Evolutionary conservation across 176 grass and related monocot species (phyloP), one percentile per base, ranked within the genome.

Genomic region (Oropetium thomaeum): DNA sequence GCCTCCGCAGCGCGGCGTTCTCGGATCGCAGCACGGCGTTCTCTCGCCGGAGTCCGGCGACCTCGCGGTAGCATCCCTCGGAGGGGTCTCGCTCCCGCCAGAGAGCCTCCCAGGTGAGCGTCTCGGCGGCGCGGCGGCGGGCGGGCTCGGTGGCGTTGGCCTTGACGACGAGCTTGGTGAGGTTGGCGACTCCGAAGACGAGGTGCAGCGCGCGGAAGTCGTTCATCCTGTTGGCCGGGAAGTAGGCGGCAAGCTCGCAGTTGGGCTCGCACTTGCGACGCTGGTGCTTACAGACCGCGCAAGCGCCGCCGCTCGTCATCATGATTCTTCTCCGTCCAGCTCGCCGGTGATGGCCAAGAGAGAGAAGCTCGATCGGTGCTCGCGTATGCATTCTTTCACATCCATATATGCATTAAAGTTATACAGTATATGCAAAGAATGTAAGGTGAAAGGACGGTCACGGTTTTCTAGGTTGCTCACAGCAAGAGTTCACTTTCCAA

Each of bases 221-320:
- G 69, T 82, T 79, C 87, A 90, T 90, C 82, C 79, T 66, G 65
- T 87, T 82, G 28, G 81, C 78, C 47, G 90, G 90, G 72, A 93
- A 90, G 73, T 93, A 93, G 71, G 87, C 62, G 42, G 90, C 86
- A 12, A 93, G 77, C 76, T 93, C 86, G 80, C 90, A 93, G 57
- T 83, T 86, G 75, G 87, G 84, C 76, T 93, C 90, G 84, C 90
- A 93, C 79, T 93, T 93, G 81, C 87, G 76, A 31, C 90, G 84
- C 83, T 93, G 90, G 83, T 93, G 90, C 76, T 90, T 89, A 81
- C 90, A 93, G 52, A 86, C 90, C 2, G 90, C 90, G 79, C 90
- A 93, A n/a, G 90, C 90, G 4, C 90, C 82, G 32, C 82, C 65
- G 69, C 90, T 71, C 33, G 74, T 67, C 87, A 88, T 89, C n/a